Evolutionary conservation across 163 green algal species (phyloP).

Genomic region (Chloroidium sp.): DNA sequence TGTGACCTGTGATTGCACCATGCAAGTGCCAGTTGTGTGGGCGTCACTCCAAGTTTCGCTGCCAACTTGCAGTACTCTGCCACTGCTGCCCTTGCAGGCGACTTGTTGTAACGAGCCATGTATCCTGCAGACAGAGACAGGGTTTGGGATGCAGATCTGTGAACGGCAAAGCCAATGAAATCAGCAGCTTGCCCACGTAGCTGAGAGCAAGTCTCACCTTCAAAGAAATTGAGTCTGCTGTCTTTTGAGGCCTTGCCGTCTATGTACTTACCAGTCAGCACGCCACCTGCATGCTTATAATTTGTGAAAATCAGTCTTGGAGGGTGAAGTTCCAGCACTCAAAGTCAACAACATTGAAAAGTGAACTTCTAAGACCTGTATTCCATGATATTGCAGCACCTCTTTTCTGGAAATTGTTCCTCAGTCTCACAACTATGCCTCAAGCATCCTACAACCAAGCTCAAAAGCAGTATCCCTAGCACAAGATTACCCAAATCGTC

Average conservation of each 20-base stretch:
- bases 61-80: conserved; percentile 58
- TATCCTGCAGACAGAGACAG: conserved; percentile 25
- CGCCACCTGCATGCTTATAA: conserved; percentile 20
- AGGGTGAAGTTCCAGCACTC: too few relatives aligned
- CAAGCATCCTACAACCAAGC: too few relatives aligned
- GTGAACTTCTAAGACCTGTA: too few relatives aligned
- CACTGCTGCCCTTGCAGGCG: conserved; percentile 36
- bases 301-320: too few relatives aligned
- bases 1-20: conserved; percentile 40
- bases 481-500: too few relatives aligned
- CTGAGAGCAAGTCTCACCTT: conserved; percentile 10
- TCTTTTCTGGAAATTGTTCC: too few relatives aligned
- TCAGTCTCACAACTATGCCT: too few relatives aligned
- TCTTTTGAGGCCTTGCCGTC: conserved; percentile 11
- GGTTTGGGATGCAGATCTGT: too few relatives aligned
- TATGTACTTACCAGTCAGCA: conserved; percentile 80
- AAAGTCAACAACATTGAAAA: too few relatives aligned
- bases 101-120: conserved; percentile 44
- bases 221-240: conserved; percentile 23
- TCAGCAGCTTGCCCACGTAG: neutral
- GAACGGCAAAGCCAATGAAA: too few relatives aligned
- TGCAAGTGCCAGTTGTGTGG: conserved; percentile 66
- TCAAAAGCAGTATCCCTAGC: too few relatives aligned
- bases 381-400: too few relatives aligned
- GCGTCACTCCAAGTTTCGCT: conserved; percentile 58